phyloP scores from a whole-genome alignment of 805 yeast species.

The Zygoascus tannicola region DNA sequence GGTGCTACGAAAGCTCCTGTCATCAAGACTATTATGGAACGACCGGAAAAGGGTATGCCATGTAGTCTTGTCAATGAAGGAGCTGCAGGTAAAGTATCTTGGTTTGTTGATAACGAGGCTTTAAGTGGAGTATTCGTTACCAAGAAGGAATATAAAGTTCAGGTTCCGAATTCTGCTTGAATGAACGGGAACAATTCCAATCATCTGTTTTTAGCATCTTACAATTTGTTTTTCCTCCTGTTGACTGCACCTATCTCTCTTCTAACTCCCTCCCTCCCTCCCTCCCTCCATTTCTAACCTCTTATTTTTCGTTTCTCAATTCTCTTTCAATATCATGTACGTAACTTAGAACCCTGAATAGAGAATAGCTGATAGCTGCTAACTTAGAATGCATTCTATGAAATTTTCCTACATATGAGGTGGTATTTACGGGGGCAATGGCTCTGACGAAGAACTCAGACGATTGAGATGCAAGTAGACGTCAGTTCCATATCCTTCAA shows the following conservation, averaged over 20 bases:
- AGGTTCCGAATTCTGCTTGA: not conserved
- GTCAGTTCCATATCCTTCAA: slow-evolving; percentile 95
- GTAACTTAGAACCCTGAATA: no score
- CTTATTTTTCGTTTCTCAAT: no score
- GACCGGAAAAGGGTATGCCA: slow-evolving; percentile 95
- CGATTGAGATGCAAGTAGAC: slow-evolving; percentile 81
- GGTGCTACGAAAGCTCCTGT: slow-evolving; percentile 94
- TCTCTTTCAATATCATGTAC: no score
- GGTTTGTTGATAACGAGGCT: slow-evolving; percentile 97
- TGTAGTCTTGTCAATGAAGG: slow-evolving; percentile 88
- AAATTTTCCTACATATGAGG: no score
- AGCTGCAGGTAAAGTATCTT: slow-evolving; percentile 92
- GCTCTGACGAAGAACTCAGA: slow-evolving; percentile 64
- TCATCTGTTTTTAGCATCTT: no score
- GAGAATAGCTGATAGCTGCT: no score
- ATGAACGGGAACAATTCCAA: no score
- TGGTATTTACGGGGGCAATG: slow-evolving; percentile 27
- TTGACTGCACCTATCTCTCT: no score
- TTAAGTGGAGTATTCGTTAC: slow-evolving; percentile 67
- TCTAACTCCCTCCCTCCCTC: no score
- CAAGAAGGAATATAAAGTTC: slow-evolving; percentile 59
- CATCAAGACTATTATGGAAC: slow-evolving; percentile 82
- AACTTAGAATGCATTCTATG: no score
- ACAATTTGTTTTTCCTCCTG: no score
- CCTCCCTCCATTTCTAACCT: no score